Evolutionary conservation across 140 eudicot species (phyloP), one percentile per base, ranked within the genome.

Genomic region (Oenanthe javanica): DNA sequence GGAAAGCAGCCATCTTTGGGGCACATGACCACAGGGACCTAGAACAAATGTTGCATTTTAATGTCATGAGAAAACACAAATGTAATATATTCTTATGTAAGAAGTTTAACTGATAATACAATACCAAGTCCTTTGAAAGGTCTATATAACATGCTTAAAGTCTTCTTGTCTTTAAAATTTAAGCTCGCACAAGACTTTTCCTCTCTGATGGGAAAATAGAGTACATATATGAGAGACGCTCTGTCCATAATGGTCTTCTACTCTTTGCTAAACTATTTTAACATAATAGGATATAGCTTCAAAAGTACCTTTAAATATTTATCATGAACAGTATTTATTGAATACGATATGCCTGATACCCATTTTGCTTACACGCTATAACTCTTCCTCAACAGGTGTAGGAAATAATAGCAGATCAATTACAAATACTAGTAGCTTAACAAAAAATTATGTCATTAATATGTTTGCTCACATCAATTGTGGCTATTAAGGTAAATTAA

Each of bases 11-110:
- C 93, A 81, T 92, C 97, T 72, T 89, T 91, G 42, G 97, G 88
- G 84, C 97, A 89, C 93, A 88, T 89, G 86, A 93, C 97, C 77
- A 91, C 96, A 48, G 99, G 91, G 80, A 92, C 96, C 99, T 95
- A 85, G 77, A 80, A 54, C 9, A 23, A 14, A 84, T 51, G 81
- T 63, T 47, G 4, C 25, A 64, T 27, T 66, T 38, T 14, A 6
- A 31, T 27, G 25, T 76, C 66, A 31, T 6, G n/a, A 25, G 63
- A 7, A 46, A 46, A 46, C 27, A 43, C 25, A 40, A 36, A 21
- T 23, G 14, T 9, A 1, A 8, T 12, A 23, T 13, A 69, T 31
- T 13, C 19, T 38, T 14, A 36, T 2, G 51, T 45, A 31, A 31
- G 31, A 31, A 12, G 46, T 16, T 67, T 67, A 25, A 67, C 16